Base-by-base conservation (phyloP, 2,329 filamentous ascomycete genomes). In the Claviceps citrina region DNA sequence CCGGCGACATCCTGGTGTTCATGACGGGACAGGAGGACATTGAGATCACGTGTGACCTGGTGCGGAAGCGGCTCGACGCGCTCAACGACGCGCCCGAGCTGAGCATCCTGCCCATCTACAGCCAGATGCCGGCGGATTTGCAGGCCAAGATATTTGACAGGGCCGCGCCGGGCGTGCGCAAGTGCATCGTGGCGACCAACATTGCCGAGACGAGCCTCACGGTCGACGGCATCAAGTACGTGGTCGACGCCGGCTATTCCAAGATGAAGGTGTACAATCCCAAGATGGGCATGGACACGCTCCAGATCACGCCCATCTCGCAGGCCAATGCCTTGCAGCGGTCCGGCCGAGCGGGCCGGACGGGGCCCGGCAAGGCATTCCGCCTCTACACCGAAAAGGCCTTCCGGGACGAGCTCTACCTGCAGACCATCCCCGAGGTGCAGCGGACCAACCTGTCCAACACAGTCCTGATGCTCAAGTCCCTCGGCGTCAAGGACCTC, bases 11-110 rank as follows among this genome's bases (percentile, higher is more conserved):
- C 41, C 67, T 98, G 7, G 89, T 98, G 7, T 98, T 98, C 61
- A 98, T 98, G 91, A 98, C 93, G 0, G 91, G 91, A 9, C 91
- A 96, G 58, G 93, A 98, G 61, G 91, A 98, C 54, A 98, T 98
- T 45, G 91, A 98, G 59, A 82, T 82, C 31, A 98, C 93, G 0
- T 98, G 91, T 56, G 91, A 98, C 54, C 67, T 96, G 16, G 73
- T 96, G 3, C 84, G 84, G 40, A 89, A 95, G 56, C 73, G 91
- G 32, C 67, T 98, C 13, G 81, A 84, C 47, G 74, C 89, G 24
- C 71, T 98, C 25, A 96, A 95, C 46, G 87, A 98, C 52, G 89
- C 91, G 1, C 87, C 91, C 1, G 89, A 94, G 55, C 74, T 98
- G 43, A 89, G 84, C 55, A 93, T 98, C 40, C 63, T 98, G 22